Evolutionary conservation across 306 rosid species (phyloP), one percentile per base, ranked within the genome.

Genomic region (Castanea crenata): DNA sequence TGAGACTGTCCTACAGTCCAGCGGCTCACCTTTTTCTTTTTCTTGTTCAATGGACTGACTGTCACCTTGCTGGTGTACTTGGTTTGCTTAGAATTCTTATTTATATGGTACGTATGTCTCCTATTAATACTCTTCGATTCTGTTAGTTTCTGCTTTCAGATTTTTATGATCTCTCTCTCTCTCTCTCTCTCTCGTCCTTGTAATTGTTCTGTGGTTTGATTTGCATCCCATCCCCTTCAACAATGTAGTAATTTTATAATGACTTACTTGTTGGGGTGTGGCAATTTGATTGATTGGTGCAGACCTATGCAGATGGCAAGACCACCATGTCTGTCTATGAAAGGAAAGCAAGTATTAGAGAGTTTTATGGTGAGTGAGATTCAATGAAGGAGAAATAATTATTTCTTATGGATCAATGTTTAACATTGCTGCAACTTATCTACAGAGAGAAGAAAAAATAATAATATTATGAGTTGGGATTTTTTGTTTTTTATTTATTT

Each of bases 41-140:
- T 83, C 97, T 94, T 75, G 90, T 94, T 80, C 97, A 91, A 56
- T 92, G 99, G 99, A 75, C 95, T 6, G 97, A 94, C 78, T 94
- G 89, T 71, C 84, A 86, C 61, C 88, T 94, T n/a, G 97, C 99
- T 32, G 92, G 95, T 57, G 92, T 92, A 46, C 88, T 94, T 72
- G 99, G 99, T 57, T 82, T 92, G 85, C 90, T 94, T 6, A 91
- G 97, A 78, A 76, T 94, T 79, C 92, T 91, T 74, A 79, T 92
- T 79, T 92, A 85, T 83, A 84, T 87, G 97, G 99, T 94, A 90
- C 62, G 69, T 58, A 49, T 57, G 34, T 75, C 65, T 70, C 10
- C 56, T 79, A 10, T 52, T 31, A 62, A 16, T 11, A 31, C 75
- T 34, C 29, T 49, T 35, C 46, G 4, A 18, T 25, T 56, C 38